Evolutionary conservation across 179 eudicot genomes (phyloP).

Genomic region (Gypsophila paniculata): DNA sequence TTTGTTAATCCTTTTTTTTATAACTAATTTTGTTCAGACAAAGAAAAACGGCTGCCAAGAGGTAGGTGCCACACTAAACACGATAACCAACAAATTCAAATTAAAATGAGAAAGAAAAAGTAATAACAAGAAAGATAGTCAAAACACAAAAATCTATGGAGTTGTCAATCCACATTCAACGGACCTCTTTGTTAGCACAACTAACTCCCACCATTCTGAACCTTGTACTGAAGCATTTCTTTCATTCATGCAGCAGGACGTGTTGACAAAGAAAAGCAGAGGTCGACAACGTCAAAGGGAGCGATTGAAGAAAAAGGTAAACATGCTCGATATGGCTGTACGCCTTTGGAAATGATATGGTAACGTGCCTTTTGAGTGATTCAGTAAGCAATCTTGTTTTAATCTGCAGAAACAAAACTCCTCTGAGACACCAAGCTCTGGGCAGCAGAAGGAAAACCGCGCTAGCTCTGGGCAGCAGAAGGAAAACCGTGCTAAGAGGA

Average conservation of each 20-base stretch:
- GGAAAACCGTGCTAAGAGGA: slow-evolving; percentile 33
- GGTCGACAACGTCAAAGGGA: slow-evolving; percentile 70
- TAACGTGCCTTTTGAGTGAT: neutral
- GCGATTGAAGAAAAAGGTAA: slow-evolving; percentile 54
- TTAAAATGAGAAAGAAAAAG: too few species aligned
- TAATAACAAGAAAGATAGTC: too few species aligned
- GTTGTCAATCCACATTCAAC: too few species aligned
- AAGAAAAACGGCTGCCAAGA: neutral
- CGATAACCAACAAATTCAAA: neutral
- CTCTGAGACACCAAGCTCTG: slow-evolving; percentile 15
- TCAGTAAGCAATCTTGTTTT: neutral
- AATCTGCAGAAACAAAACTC: slow-evolving; percentile 25
- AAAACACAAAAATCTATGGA: too few species aligned
- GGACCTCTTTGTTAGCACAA: too few species aligned
- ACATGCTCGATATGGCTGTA: neutral
- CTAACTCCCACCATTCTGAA: neutral
- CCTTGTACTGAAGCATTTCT: neutral
- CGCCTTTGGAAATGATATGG: neutral
- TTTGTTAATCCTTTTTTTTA: slow-evolving; percentile 19
- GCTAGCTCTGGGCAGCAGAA: slow-evolving; percentile 23
- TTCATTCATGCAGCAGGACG: slow-evolving; percentile 13
- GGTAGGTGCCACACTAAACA: neutral
- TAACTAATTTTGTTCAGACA: neutral
- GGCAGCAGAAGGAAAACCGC: slow-evolving; percentile 23
- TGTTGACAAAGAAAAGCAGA: slow-evolving; percentile 43